Evolutionary conservation across 495 filamentous ascomycete genomes (phyloP).

Genomic region (Parachaetomium inaequale): DNA sequence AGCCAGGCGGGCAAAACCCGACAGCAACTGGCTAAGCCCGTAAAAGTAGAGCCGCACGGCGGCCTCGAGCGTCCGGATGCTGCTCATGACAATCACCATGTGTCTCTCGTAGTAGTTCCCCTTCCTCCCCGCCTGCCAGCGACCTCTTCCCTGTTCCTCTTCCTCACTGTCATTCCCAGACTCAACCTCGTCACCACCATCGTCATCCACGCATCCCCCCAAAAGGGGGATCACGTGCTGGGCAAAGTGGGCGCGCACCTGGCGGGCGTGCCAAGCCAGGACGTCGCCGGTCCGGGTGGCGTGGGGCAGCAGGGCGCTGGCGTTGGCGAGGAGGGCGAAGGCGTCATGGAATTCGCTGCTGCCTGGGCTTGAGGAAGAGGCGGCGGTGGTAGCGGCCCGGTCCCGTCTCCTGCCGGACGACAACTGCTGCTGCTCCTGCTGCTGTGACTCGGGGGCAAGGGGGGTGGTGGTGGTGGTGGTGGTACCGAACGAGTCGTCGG

Average conservation of each 20-base stretch:
- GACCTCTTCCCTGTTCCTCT: not conserved
- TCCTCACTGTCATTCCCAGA: conserved; percentile 6
- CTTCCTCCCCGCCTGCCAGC: not conserved
- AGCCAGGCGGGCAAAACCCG: conserved; percentile 32
- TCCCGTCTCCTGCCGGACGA: not conserved
- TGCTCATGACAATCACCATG: conserved; percentile 42
- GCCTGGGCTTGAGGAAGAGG: not conserved
- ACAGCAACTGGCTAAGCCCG: conserved; percentile 44
- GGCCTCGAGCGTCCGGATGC: conserved; percentile 48
- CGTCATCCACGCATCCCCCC: conserved; percentile 32
- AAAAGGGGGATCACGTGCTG: conserved; percentile 50
- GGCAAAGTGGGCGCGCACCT: conserved; percentile 50
- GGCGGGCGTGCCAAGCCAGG: conserved; percentile 50
- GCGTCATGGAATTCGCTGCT: conserved; percentile 42
- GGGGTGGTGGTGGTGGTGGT: conserved; percentile 17
- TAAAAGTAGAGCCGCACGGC: conserved; percentile 49
- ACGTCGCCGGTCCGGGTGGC: conserved; percentile 49
- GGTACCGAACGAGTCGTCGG: conserved; percentile 41
- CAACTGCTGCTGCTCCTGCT: conserved; percentile 11
- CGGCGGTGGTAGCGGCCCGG: not conserved
- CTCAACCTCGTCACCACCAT: conserved; percentile 8
- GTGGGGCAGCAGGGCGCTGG: conserved; percentile 36
- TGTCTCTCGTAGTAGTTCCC: conserved; percentile 32
- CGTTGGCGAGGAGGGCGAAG: conserved; percentile 41
- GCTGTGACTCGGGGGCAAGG: conserved; percentile 43